Conservation (phyloP, 345 rosid species). For the Aurinia saxatilis region DNA sequence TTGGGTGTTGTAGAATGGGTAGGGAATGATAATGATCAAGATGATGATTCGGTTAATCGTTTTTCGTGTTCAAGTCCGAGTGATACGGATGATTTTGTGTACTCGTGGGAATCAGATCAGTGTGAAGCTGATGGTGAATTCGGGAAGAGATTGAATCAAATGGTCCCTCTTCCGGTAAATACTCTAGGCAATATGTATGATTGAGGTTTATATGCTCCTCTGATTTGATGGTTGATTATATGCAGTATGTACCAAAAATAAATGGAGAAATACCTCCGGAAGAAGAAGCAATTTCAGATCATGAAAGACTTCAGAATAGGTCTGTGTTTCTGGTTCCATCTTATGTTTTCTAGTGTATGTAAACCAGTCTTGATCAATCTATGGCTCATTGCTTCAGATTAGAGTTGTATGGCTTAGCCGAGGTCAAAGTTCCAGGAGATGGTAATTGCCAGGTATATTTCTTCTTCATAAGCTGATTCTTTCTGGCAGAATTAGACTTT, state of each 20-base stretch:
- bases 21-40: slow-evolving; percentile 49
- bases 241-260: slow-evolving; percentile 85
- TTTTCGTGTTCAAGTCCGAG: slow-evolving; percentile 63
- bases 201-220: background rate
- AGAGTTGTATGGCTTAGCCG: slow-evolving; percentile 23
- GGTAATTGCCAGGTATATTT: slow-evolving; percentile 30
- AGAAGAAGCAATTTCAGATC: slow-evolving; percentile 93
- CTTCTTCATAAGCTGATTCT: background rate
- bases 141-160: slow-evolving; percentile 68
- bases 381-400: slow-evolving; percentile 2
- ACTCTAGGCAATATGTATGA: background rate
- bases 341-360: background rate
- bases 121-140: slow-evolving; percentile 61
- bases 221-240: background rate
- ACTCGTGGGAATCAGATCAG: slow-evolving; percentile 59
- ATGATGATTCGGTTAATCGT: slow-evolving; percentile 42
- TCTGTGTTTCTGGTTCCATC: slow-evolving; percentile 13
- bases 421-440: slow-evolving; percentile 33
- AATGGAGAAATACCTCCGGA: slow-evolving; percentile 93
- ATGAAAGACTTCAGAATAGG: slow-evolving; percentile 83
- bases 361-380: background rate
- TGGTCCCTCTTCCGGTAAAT: slow-evolving; percentile 78
- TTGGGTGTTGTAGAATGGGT: slow-evolving; percentile 28
- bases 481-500: background rate
- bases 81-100: slow-evolving; percentile 48